Base-by-base conservation (phyloP, 768 basidiomycete species). In the Crassisporium funariophilum region DNA sequence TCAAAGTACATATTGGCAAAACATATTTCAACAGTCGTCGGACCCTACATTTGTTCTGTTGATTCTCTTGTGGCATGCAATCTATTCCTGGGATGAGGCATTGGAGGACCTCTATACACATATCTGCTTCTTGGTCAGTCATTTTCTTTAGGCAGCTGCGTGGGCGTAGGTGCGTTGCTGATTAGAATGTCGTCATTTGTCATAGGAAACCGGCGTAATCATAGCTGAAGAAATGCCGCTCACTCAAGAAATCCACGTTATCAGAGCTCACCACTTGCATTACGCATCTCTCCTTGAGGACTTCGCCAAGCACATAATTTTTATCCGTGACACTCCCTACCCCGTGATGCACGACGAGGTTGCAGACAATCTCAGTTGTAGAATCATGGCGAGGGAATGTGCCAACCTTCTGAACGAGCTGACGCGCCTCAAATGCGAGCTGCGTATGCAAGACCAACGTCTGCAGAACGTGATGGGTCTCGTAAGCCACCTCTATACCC, bases 71-170 rank as follows among this genome's bases (percentile, higher is more conserved):
- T 83, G 82, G 82, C 78, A 83, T 41, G 75, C 80, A 3, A 52
- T 83, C 46, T 84, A 83, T 53, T 76, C 77, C 0, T 84, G 81
- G 80, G 82, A 84, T 48, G 74, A 83, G 56, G 71, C 80, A 0
- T 58, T 83, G 3, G 82, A 82, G 51, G 62, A 65, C 33, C 62
- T 83, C 11, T 82, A 82, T 44, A 53, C 63, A 1, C 74, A 82
- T 53, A 73, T 84, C 41, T 76, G 69, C 48, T 61, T 54, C 34
- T 65, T 82, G 35, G 81, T 81, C 47, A 54, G 74, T 56, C n/a
- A 31, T 31, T 31, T 25, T n/a, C n/a, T n/a, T n/a, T n/a, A n/a
- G n/a, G n/a, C 22, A 34, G 42, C 34, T 21, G 22, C 20, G 22
- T 38, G 45, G 1, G n/a, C 4, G 35, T 19, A 34, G 16, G 10